A percentile compares a stretch with the other conserved stretches of the same genome.
Conservation (phyloP, 164 flowering plant genomes). For the Nelumbo lutea region DNA sequence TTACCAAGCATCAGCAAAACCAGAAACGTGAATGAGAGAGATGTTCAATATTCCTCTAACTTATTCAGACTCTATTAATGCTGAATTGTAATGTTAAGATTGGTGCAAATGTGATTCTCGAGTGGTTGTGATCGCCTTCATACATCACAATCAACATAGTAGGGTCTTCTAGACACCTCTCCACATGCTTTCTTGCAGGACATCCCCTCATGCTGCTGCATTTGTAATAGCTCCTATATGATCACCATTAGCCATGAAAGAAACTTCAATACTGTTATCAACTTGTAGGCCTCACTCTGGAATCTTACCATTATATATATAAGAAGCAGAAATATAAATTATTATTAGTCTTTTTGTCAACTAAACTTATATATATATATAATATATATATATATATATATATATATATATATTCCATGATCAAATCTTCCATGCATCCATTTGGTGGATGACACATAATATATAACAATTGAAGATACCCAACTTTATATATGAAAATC, state of each 20-base stretch:
- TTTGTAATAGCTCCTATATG: conserved; percentile 37
- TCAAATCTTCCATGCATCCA: too few relatives aligned
- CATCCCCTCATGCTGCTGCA: conserved; percentile 42
- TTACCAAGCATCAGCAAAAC: background rate
- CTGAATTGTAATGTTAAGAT: conserved; percentile 9
- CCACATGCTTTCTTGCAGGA: conserved; percentile 45
- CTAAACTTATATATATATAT: background rate
- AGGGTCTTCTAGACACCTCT: conserved; percentile 33
- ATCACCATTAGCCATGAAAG: conserved; percentile 1
- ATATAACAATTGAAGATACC: too few relatives aligned
- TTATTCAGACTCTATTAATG: background rate
- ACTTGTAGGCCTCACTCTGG: background rate
- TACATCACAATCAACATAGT: conserved; percentile 34
- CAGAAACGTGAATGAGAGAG: background rate
- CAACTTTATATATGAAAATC: too few relatives aligned
- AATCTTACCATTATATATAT: background rate
- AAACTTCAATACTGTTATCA: background rate
- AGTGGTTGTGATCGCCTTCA: conserved; percentile 38
- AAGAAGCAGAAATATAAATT: too few relatives aligned
- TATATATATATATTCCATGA: too few relatives aligned
- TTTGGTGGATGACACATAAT: too few relatives aligned
- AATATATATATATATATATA: too few relatives aligned
- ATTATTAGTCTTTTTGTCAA: background rate
- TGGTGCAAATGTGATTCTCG: conserved; percentile 21
- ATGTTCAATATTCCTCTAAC: background rate